These are phyloP conservation scores for Dorcoceras hygrometricum DNA, from an alignment of 257 asterid genomes.

Conservation along the genomic window DNA sequence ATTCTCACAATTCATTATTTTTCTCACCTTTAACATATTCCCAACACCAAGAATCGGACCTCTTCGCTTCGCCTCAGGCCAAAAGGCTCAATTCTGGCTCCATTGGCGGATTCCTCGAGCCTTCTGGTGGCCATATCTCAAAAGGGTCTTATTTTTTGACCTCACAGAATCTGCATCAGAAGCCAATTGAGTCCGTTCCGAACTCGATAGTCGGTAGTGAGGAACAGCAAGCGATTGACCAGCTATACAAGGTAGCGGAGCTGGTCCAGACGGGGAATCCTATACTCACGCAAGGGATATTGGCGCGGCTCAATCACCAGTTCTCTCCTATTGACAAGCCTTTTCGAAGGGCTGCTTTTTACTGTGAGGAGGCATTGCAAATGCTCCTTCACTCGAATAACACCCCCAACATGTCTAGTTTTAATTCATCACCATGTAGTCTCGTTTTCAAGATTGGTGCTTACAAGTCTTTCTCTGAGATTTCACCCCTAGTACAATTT, in stretches of 20 bases:
- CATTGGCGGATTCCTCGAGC: conserved; percentile 32
- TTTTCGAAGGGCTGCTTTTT: conserved; percentile 61
- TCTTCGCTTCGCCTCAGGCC: conserved; percentile 52
- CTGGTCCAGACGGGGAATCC: conserved; percentile 78
- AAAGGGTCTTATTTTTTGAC: conserved; percentile 40
- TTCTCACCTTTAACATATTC: conserved; percentile 41
- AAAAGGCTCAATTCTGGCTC: conserved; percentile 61
- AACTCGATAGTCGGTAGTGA: conserved; percentile 42
- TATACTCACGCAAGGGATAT: conserved; percentile 97
- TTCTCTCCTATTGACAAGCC: conserved; percentile 88
- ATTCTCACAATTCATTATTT: conserved; percentile 39
- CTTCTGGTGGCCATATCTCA: conserved; percentile 39
- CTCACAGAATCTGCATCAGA: conserved; percentile 50
- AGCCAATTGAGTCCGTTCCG: conserved; percentile 39
- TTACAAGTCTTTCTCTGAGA: conserved; percentile 52
- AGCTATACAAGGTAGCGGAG: conserved; percentile 80
- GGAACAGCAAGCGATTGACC: conserved; percentile 70
- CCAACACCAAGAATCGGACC: conserved; percentile 55
- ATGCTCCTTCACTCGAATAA: conserved; percentile 31
- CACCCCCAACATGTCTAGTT: conserved; percentile 23
- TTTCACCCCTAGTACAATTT: conserved; percentile 44
- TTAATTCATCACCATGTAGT: conserved; percentile 40
- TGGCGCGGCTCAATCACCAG: conserved; percentile 99
- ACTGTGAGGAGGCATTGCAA: conserved; percentile 60
- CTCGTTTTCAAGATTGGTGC: conserved; percentile 60